Base-by-base conservation (phyloP, 352 stramenopile species). In the Thalassiosira livingstoniorum region DNA sequence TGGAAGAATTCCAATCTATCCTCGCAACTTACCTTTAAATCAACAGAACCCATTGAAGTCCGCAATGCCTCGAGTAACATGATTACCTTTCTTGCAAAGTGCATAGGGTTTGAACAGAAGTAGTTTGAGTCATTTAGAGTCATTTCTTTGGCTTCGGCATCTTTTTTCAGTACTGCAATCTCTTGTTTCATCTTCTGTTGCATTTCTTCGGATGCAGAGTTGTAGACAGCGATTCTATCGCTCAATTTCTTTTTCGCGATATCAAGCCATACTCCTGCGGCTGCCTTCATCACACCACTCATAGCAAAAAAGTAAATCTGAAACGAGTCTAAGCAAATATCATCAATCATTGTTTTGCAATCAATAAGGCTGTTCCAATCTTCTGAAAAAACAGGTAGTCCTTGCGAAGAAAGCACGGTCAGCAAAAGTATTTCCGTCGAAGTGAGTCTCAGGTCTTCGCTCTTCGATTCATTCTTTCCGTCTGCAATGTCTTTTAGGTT, bases 21-120 rank as follows among this genome's bases (percentile, higher is more conserved):
- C 62, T 87, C 69, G 43, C 72, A 72, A 37, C 61, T 72, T 69
- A 85, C 85, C 11, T 75, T 37, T 32, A 75, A n/a, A 27, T 91
- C 85, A 42, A 90, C 72, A 68, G 82, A 54, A 15, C 80, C 88
- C 63, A 90, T 90, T 54, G 86, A 83, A 34, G 83, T 82, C 51
- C 82, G 77, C n/a, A 95, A 1, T 64, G 86, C 85, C 68, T 92
- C 84, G 23, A 95, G 31, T 15, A 95, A 66, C 83, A 92, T 91
- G 32, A 95, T 86, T 25, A 69, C 67, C 65, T 76, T 88, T 60
- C 84, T 89, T 2, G 86, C 86, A 73, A 91, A 83, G 18, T 75
- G 42, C 0, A 83, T 34, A 75, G 86, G 80, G 57, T 90, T 61
- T 5, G 80, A 71, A 18, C 29, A 73, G 29, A 78, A 87, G 13